Evolutionary conservation across 2,329 filamentous ascomycete species (phyloP).

Genomic region (Fonsecaea nubica): DNA sequence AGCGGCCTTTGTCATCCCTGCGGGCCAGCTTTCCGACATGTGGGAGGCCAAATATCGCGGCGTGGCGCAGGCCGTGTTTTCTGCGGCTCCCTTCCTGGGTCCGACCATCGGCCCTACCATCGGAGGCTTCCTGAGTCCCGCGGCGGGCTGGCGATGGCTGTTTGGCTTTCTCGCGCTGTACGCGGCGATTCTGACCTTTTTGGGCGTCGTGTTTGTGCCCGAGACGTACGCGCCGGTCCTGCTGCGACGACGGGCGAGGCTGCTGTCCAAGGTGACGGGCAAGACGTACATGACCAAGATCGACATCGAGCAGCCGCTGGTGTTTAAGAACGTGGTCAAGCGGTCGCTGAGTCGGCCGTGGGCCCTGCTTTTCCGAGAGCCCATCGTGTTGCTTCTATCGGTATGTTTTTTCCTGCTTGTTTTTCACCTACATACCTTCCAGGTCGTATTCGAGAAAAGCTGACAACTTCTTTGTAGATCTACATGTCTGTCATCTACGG

Average conservation of each 20-base stretch:
- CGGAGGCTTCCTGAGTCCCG: constrained; percentile 46
- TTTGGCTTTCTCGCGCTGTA: constrained; percentile 68
- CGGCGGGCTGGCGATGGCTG: constrained; percentile 70
- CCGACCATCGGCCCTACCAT: constrained; percentile 64
- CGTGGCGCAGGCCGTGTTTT: constrained; percentile 70
- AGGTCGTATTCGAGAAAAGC: too few species aligned
- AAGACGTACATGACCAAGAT: constrained; percentile 63
- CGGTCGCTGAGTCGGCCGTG: constrained; percentile 67
- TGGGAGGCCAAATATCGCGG: constrained; percentile 66
- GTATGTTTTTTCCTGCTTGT: constrained; percentile 60
- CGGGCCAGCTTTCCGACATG: constrained; percentile 71
- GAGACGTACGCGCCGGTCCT: constrained; percentile 65
- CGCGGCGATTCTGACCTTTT: constrained; percentile 64
- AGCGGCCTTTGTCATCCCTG: constrained; percentile 71
- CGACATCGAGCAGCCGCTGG: constrained; percentile 58
- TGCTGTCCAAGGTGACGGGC: constrained; percentile 60
- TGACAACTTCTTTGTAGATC: constrained; percentile 9
- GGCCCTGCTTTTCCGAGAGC: constrained; percentile 72
- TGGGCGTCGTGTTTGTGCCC: constrained; percentile 59
- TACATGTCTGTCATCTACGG: constrained; percentile 74
- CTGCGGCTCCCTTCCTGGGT: constrained; percentile 54
- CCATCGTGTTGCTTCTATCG: constrained; percentile 66
- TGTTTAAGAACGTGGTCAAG: constrained; percentile 60
- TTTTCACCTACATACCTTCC: too few species aligned
- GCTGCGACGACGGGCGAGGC: constrained; percentile 59